phyloP scores from a whole-genome alignment of 2,329 filamentous ascomycete genomes.

The Thielaviopsis cerberus region DNA sequence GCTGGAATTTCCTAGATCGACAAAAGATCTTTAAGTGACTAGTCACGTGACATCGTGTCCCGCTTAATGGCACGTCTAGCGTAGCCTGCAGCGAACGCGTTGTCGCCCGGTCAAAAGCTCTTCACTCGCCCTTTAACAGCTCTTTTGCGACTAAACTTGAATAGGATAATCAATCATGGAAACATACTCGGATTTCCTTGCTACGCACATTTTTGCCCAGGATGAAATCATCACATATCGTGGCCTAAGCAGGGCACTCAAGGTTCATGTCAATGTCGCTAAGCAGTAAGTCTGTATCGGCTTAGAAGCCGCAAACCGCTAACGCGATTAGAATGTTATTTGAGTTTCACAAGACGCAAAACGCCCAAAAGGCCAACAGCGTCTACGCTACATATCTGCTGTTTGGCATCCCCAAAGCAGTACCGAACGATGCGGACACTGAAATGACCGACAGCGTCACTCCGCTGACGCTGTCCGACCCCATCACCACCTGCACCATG shows the following conservation, averaged over 20 bases:
- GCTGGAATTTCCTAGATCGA: background rate
- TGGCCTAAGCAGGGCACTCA: slow-evolving; percentile 60
- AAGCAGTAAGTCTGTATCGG: slow-evolving; percentile 52
- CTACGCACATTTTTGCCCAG: slow-evolving; percentile 58
- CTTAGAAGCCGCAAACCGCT: background rate
- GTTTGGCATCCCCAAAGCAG: slow-evolving; percentile 42
- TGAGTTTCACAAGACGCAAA: slow-evolving; percentile 67
- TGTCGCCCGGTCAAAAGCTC: background rate
- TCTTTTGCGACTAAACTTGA: too few relatives aligned
- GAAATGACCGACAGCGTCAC: slow-evolving; percentile 38
- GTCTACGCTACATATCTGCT: slow-evolving; percentile 89
- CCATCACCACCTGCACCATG: slow-evolving; percentile 38
- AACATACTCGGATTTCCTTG: slow-evolving; percentile 54
- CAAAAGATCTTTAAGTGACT: slow-evolving; percentile 1
- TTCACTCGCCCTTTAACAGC: too few relatives aligned
- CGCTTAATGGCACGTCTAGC: background rate
- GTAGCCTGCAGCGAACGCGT: background rate
- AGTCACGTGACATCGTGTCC: slow-evolving; percentile 5
- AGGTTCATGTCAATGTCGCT: slow-evolving; percentile 68
- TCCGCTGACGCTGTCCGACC: slow-evolving; percentile 23
- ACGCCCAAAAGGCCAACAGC: slow-evolving; percentile 50
- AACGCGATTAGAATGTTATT: slow-evolving; percentile 54
- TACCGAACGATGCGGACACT: slow-evolving; percentile 34
- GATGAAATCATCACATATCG: slow-evolving; percentile 70
- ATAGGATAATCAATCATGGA: slow-evolving; percentile 25